Conservation (phyloP, 305 asterid genomes). For the Salvia sclarea region DNA sequence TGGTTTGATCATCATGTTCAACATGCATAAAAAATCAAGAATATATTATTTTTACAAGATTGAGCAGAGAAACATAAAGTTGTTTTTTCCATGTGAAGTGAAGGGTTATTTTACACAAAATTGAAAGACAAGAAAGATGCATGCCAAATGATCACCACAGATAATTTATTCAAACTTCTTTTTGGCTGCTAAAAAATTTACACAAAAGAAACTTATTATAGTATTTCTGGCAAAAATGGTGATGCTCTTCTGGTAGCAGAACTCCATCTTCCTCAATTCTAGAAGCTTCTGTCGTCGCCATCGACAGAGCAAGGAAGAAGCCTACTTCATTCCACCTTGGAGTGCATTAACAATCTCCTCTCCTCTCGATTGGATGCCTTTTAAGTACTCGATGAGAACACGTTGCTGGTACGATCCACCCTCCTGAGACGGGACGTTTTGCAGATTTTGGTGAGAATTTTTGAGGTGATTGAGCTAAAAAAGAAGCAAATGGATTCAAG, state of each 20-base stretch:
- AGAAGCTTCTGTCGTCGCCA: not conserved
- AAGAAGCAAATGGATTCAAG: not conserved
- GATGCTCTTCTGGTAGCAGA: conserved; percentile 2
- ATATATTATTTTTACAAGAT: not conserved
- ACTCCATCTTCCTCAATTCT: not conserved
- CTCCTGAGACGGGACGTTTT: conserved; percentile 48
- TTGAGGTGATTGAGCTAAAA: conserved; percentile 17
- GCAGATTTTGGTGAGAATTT: conserved; percentile 19
- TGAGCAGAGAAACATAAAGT: not conserved
- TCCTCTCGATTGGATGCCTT: conserved; percentile 79
- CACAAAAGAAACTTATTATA: not conserved
- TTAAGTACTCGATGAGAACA: conserved; percentile 78
- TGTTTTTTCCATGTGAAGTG: not conserved
- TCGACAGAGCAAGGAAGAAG: not conserved
- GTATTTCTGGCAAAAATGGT: not conserved
- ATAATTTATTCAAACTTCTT: too few relatives aligned
- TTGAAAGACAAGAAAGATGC: not conserved
- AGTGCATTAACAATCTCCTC: conserved; percentile 64
- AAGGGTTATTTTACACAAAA: not conserved
- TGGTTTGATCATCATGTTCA: not conserved
- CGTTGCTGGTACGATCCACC: conserved; percentile 97
- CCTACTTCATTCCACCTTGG: conserved; percentile 43
- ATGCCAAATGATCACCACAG: not conserved
- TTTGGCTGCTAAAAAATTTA: not conserved
- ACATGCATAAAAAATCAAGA: not conserved